Evolutionary conservation across 2,329 filamentous ascomycete species (phyloP).

Genomic region (Zymoseptoria tritici): DNA sequence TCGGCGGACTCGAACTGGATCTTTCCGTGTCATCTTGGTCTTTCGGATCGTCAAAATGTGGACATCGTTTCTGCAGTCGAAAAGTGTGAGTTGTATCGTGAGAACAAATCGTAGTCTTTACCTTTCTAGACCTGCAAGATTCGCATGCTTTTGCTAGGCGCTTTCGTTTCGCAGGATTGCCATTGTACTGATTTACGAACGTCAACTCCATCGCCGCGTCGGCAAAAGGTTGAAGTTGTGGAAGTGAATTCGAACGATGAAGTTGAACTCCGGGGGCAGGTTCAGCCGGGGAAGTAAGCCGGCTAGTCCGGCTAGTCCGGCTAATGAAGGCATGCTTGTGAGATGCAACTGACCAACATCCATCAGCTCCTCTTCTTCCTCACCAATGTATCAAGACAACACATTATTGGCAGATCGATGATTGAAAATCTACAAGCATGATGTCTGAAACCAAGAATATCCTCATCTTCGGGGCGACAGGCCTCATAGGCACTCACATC

Average conservation of each 20-base stretch:
- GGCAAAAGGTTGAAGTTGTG: background rate
- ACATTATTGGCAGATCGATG: background rate
- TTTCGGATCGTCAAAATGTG: constrained; percentile 19
- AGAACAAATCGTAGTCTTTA: constrained; percentile 3
- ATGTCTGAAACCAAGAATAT: constrained; percentile 34
- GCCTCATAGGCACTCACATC: constrained; percentile 47
- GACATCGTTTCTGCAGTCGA: constrained; percentile 26
- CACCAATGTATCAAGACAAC: background rate
- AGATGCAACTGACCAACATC: background rate
- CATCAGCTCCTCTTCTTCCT: background rate
- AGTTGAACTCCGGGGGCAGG: background rate
- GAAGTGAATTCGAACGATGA: too few species aligned
- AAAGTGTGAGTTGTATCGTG: background rate
- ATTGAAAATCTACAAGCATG: background rate
- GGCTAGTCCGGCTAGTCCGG: background rate
- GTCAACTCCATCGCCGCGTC: constrained; percentile 25
- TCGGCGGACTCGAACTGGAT: constrained; percentile 1
- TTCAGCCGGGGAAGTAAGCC: background rate
- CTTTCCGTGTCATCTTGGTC: background rate
- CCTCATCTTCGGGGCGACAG: constrained; percentile 48
- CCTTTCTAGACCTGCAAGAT: constrained; percentile 26
- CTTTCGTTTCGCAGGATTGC: constrained; percentile 25
- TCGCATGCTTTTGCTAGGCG: constrained; percentile 29
- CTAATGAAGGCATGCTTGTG: background rate
- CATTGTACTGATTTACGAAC: constrained; percentile 29